Evolutionary conservation across 169 alveolate genomes (phyloP).

Genomic region (Blepharisma undulans): DNA sequence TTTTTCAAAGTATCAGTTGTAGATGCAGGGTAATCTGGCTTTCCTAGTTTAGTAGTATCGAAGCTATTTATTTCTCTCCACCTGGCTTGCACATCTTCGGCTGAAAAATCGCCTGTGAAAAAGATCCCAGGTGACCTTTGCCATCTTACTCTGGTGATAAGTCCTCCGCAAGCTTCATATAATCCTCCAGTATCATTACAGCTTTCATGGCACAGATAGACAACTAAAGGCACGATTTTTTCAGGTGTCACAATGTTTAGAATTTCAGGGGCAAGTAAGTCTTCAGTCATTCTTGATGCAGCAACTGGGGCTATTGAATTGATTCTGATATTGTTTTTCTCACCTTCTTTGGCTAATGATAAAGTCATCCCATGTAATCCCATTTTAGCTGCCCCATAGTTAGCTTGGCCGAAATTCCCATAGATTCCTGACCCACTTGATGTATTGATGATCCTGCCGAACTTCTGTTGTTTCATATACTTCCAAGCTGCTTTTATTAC

Average conservation of each 20-base stretch:
- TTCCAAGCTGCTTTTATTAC: slow-evolving; percentile 91
- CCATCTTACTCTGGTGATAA: slow-evolving; percentile 75
- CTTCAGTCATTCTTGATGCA: slow-evolving; percentile 79
- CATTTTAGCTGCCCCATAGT: slow-evolving; percentile 90
- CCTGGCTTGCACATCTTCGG: slow-evolving; percentile 63
- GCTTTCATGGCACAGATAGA: slow-evolving; percentile 68
- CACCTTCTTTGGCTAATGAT: slow-evolving; percentile 90
- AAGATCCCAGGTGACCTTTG: slow-evolving; percentile 71
- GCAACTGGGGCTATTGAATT: slow-evolving; percentile 90
- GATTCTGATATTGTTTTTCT: slow-evolving; percentile 77
- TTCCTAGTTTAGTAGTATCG: neutral
- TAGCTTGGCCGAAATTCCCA: slow-evolving; percentile 90
- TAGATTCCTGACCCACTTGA: slow-evolving; percentile 85
- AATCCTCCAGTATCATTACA: slow-evolving; percentile 72
- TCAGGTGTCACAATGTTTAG: slow-evolving; percentile 80
- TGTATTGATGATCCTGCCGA: slow-evolving; percentile 87
- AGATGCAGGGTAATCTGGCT: neutral
- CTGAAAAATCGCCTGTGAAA: slow-evolving; percentile 56
- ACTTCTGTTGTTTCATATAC: slow-evolving; percentile 80
- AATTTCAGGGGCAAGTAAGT: slow-evolving; percentile 70
- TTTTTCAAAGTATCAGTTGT: slow-evolving; percentile 4
- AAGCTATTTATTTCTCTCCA: slow-evolving; percentile 7
- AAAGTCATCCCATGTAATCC: slow-evolving; percentile 89
- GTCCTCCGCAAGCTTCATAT: slow-evolving; percentile 85
- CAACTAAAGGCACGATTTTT: slow-evolving; percentile 86